Evolutionary conservation across 495 filamentous ascomycete genomes (phyloP).

Genomic region (Aspergillus coremiiformis): DNA sequence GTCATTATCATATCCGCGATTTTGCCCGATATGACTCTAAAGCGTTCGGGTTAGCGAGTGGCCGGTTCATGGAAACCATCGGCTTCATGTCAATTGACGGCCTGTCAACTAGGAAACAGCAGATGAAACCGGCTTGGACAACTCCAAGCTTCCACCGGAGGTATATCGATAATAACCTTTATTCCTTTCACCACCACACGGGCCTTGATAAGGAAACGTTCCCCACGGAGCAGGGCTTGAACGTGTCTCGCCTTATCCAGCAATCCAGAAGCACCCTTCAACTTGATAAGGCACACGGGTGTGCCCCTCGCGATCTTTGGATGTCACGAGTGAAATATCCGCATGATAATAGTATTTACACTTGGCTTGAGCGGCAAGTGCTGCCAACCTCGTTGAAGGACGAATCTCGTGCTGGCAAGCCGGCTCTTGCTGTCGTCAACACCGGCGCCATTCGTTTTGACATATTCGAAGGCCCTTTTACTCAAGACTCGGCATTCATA

Average conservation of each 20-base stretch:
- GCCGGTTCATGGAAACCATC: constrained; percentile 97
- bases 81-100: constrained; percentile 88
- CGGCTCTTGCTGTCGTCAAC: constrained; percentile 71
- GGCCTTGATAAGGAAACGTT: constrained; percentile 63
- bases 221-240: constrained; percentile 66
- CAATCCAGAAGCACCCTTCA: constrained; percentile 59
- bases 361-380: constrained; percentile 68
- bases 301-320: constrained; percentile 75
- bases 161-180: constrained; percentile 94
- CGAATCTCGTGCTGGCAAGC: constrained; percentile 36
- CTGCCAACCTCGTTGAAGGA: constrained; percentile 56
- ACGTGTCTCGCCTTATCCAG: constrained; percentile 65
- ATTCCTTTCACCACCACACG: constrained; percentile 76
- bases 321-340: constrained; percentile 70
- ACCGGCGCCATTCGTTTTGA: constrained; percentile 91
- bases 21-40: constrained; percentile 72
- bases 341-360: constrained; percentile 62
- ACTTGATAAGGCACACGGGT: constrained; percentile 71
- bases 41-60: constrained; percentile 76
- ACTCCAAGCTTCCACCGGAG: constrained; percentile 58
- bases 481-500: constrained; percentile 73
- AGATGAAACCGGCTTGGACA: constrained; percentile 26
- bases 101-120: constrained; percentile 37
- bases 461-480: constrained; percentile 87
- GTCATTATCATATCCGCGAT: constrained; percentile 86